phyloP scores from a whole-genome alignment of 371 early-diverging fungal species.

The Smittium culicis region DNA sequence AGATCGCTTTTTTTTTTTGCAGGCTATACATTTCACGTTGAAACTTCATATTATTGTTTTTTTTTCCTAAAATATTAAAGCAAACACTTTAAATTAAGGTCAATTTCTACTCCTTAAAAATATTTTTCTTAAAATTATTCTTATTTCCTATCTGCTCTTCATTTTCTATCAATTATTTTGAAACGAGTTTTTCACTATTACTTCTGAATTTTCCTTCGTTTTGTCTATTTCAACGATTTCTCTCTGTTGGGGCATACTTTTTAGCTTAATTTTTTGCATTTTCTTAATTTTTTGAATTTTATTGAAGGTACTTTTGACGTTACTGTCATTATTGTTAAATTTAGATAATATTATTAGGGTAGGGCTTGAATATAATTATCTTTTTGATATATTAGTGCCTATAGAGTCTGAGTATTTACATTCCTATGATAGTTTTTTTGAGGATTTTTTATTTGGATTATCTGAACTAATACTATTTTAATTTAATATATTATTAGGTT shows the following conservation, averaged over 20 bases:
- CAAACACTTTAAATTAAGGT: not conserved
- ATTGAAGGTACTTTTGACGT: not conserved
- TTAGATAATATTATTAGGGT: not conserved
- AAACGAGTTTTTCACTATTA: not conserved
- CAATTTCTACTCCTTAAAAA: not conserved
- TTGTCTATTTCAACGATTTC: not conserved
- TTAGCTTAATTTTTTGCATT: not conserved
- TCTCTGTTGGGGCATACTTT: not conserved
- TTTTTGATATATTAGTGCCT: not conserved
- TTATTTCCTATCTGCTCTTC: not conserved
- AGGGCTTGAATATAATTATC: not conserved
- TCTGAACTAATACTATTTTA: not conserved
- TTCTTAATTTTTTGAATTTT: slow-evolving; percentile 1
- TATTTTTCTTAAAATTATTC: not conserved
- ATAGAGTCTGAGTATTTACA: not conserved
- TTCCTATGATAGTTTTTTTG: not conserved
- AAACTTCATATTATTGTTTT: not conserved
- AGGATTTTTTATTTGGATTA: not conserved
- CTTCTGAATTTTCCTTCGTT: not conserved
- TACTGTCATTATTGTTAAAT: not conserved
- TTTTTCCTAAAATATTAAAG: not conserved
- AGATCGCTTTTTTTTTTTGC: not conserved
- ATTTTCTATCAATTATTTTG: not conserved
- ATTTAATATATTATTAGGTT: not conserved
- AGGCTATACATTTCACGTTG: not conserved